A percentile compares a stretch with the other conserved stretches of the same genome.
These are phyloP conservation scores for Arabidopsis lyrata DNA, from an alignment of 441 rosid genomes.

Conservation along the genomic window DNA sequence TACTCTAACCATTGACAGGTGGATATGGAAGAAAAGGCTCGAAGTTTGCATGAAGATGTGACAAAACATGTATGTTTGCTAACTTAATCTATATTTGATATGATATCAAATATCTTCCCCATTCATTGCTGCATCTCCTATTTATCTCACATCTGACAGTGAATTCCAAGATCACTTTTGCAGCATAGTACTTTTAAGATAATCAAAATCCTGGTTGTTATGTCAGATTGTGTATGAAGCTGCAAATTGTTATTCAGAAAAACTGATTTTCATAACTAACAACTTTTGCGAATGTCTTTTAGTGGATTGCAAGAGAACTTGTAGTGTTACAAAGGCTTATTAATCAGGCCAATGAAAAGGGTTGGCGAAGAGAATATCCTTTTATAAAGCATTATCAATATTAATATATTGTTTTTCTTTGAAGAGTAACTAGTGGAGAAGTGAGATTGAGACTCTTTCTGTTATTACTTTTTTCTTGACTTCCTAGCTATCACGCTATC, in stretches of 20 bases:
- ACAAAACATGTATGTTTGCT: conserved; percentile 79
- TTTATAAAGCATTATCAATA: conserved; percentile 22
- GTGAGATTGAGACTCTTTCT: conserved; percentile 11
- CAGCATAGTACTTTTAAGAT: neutral
- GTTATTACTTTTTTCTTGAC: conserved; percentile 58
- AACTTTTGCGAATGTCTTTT: conserved; percentile 33
- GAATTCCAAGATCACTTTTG: neutral
- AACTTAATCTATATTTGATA: conserved; percentile 19
- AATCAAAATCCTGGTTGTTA: conserved; percentile 26
- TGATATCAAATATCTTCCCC: neutral
- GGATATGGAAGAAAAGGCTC: conserved; percentile 75
- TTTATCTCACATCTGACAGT: neutral
- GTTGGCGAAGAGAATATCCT: conserved; percentile 98
- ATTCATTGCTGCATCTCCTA: conserved; percentile 15
- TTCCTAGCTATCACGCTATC: conserved; percentile 54
- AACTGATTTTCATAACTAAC: conserved; percentile 8
- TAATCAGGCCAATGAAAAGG: conserved; percentile 84
- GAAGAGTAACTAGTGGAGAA: conserved; percentile 13
- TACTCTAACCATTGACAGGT: conserved; percentile 51
- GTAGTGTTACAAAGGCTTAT: conserved; percentile 66
- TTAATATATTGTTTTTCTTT: neutral
- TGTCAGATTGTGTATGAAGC: conserved; percentile 9
- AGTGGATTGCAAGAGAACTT: conserved; percentile 82
- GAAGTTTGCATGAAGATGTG: conserved; percentile 68
- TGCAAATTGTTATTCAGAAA: conserved; percentile 5